Evolutionary conservation across 495 filamentous ascomycete genomes (phyloP).

Genomic region (Daldinia concentrica): DNA sequence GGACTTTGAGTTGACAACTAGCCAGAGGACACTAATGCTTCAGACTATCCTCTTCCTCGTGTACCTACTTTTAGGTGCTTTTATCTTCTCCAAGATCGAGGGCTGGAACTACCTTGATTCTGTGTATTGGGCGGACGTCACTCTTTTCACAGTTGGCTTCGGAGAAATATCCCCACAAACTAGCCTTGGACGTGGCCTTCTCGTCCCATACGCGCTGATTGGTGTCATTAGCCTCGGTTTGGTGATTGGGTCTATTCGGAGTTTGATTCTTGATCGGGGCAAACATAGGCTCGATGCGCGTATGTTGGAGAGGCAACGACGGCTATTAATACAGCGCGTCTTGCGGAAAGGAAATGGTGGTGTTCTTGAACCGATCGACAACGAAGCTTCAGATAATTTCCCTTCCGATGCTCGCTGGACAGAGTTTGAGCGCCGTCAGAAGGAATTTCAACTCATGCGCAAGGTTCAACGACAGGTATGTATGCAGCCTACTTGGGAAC

Average conservation of each 20-base stretch:
- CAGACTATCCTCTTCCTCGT: slow-evolving; percentile 83
- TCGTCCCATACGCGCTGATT: slow-evolving; percentile 82
- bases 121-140: slow-evolving; percentile 86
- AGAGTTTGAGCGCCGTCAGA: slow-evolving; percentile 70
- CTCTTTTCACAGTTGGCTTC: slow-evolving; percentile 84
- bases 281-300: slow-evolving; percentile 73
- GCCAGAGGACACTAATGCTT: slow-evolving; percentile 85
- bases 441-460: slow-evolving; percentile 87
- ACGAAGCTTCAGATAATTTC: slow-evolving; percentile 37
- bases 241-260: slow-evolving; percentile 82
- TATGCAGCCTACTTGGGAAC: neutral
- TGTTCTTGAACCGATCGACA: slow-evolving; percentile 60
- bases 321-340: slow-evolving; percentile 62
- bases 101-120: slow-evolving; percentile 81
- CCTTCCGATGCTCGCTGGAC: slow-evolving; percentile 30
- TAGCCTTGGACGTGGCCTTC: slow-evolving; percentile 65
- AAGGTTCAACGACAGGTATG: slow-evolving; percentile 68
- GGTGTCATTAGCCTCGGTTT: slow-evolving; percentile 87
- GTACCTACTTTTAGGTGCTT: slow-evolving; percentile 78
- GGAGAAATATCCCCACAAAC: slow-evolving; percentile 71
- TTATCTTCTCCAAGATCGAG: slow-evolving; percentile 77
- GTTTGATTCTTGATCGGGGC: slow-evolving; percentile 79
- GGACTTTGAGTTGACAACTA: slow-evolving; percentile 75
- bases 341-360: slow-evolving; percentile 56
- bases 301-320: slow-evolving; percentile 74